Evolutionary conservation across 2,329 filamentous ascomycete genomes (phyloP), one percentile per base, ranked within the genome.

Genomic region (Volutella citrinella): DNA sequence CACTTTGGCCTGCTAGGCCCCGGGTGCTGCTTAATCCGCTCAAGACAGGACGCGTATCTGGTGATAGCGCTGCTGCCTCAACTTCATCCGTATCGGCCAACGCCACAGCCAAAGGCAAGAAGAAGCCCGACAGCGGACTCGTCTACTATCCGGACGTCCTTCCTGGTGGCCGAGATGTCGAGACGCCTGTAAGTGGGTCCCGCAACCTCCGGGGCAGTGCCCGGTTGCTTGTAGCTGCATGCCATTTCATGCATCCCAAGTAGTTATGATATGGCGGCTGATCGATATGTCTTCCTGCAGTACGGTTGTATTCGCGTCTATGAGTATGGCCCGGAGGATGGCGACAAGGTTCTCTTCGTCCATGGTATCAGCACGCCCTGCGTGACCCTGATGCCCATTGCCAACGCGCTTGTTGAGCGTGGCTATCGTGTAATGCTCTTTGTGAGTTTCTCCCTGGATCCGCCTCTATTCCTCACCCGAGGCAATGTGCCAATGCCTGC

Each of bases 351-450:
- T 5, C 61, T 94, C 12, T 70, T 94, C 20, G 70, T 95, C 8
- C 88, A 94, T 56, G 88, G 88, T 27, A 91, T 94, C 55, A 87
- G 82, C 41, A 94, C 87, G 0, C 84, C 87, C 1, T 88, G 84
- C 57, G 76, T 90, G 49, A 81, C 85, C 3, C 68, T 93, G 12
- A 73, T 74, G 17, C 74, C 73, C 27, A 61, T 94, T 20, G 84
- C 87, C 18, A 69, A 80, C 48, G 72, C 70, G 14, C 70, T 94
- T 15, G 86, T 76, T 4, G 68, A 74, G 23, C 74, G 73, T 31
- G 85, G 87, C 19, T 90, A 80, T 55, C 76, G 88, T 25, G 87
- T 95, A 10, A 81, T 95, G 79, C 68, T 93, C 5, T 93, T 89
- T 56, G 74, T 77, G 58, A 48, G 69, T 48, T 9, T 5, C 7